phyloP scores from a whole-genome alignment of 2,329 filamentous ascomycete genomes.

The Chrysoporthe deuterocubensis region DNA sequence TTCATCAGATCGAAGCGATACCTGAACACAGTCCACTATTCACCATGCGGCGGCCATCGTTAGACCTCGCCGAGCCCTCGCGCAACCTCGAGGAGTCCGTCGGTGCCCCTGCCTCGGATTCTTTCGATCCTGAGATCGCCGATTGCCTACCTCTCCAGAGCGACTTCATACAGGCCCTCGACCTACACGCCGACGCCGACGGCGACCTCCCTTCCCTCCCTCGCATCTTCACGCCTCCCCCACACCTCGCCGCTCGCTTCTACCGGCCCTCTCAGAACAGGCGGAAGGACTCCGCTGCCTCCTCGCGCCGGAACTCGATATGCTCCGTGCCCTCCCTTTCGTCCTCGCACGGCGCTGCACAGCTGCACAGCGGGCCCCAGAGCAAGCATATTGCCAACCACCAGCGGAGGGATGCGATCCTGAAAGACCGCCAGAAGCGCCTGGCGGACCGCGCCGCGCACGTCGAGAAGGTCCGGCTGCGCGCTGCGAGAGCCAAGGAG shows the following conservation, averaged over 20 bases:
- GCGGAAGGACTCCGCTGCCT: conserved; percentile 76
- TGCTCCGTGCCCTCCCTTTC: conserved; percentile 72
- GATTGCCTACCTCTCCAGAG: conserved; percentile 30
- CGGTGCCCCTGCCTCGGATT: conserved; percentile 32
- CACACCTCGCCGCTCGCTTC: conserved; percentile 79
- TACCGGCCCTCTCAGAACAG: conserved; percentile 69
- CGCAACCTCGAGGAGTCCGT: conserved; percentile 39
- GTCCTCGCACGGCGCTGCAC: conserved; percentile 63
- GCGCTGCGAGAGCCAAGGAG: conserved; percentile 75
- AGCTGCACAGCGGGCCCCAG: conserved; percentile 61
- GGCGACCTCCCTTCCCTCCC: conserved; percentile 29
- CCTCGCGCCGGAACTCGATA: conserved; percentile 78
- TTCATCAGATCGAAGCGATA: conserved; percentile 1
- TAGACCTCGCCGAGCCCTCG: conserved; percentile 37
- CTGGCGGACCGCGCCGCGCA: conserved; percentile 81
- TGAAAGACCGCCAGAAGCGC: conserved; percentile 79
- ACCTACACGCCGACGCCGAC: conserved; percentile 22
- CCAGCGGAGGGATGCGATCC: conserved; percentile 76
- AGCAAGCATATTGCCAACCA: conserved; percentile 81
- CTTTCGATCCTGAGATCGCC: conserved; percentile 32
- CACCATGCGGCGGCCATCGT: conserved; percentile 38
- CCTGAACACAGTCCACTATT: conserved; percentile 53
- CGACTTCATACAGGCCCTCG: conserved; percentile 25
- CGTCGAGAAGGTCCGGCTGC: conserved; percentile 79
- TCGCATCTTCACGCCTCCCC: conserved; percentile 65